Evolutionary conservation across 441 rosid species (phyloP).

Genomic region (Geranium incanum): DNA sequence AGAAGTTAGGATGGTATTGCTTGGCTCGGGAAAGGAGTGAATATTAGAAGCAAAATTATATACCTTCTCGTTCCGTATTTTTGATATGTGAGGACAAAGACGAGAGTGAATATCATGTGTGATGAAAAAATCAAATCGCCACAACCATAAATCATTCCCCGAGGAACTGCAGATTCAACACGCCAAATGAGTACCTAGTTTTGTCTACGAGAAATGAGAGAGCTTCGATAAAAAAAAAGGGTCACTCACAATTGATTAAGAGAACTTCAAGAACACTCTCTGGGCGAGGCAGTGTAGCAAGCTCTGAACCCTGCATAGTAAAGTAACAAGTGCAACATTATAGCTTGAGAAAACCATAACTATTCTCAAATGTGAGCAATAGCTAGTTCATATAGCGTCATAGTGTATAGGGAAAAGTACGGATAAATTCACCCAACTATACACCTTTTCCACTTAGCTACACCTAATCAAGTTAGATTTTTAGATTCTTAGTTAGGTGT

Average conservation of each 20-base stretch:
- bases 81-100: conserved; percentile 88
- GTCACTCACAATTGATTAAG: conserved; percentile 61
- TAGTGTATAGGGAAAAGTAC: not conserved
- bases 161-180: conserved; percentile 63
- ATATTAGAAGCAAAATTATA: not conserved
- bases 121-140: conserved; percentile 99
- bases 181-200: conserved; percentile 23
- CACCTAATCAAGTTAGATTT: no score
- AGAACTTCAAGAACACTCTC: conserved; percentile 60
- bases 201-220: conserved; percentile 14
- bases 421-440: no score
- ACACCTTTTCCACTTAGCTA: no score
- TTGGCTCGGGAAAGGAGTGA: not conserved
- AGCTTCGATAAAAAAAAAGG: conserved; percentile 5
- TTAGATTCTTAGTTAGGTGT: no score
- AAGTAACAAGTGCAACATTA: conserved; percentile 16
- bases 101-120: conserved; percentile 93
- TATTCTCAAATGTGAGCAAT: not conserved
- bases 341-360: not conserved
- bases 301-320: conserved; percentile 68
- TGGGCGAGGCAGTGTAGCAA: conserved; percentile 82
- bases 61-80: conserved; percentile 89
- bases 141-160: conserved; percentile 80
- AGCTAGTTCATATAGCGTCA: conserved; percentile 3
- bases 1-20: no score